Conservation (phyloP, 495 filamentous ascomycete genomes). For the Penicillium lividum region DNA sequence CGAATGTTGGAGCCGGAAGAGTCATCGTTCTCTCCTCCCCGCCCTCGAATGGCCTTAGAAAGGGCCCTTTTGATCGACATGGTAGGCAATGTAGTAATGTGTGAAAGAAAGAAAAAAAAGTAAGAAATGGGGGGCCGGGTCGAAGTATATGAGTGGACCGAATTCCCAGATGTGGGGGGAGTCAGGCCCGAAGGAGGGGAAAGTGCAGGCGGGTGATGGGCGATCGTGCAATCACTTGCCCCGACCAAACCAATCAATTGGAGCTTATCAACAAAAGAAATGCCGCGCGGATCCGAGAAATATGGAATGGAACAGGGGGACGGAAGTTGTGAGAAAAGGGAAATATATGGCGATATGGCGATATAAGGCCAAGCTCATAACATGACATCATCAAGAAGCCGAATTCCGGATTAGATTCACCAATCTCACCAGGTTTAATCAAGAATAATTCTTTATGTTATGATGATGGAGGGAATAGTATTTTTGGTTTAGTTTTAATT, state of each 20-base stretch:
- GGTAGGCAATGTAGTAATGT: conserved; percentile 13
- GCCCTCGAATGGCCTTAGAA: conserved; percentile 41
- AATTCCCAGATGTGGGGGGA: conserved; percentile 6
- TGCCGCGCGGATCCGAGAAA: neutral
- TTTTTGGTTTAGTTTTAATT: neutral
- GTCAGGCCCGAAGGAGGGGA: neutral
- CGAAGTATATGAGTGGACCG: neutral
- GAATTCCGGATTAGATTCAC: neutral
- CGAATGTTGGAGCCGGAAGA: conserved; percentile 23
- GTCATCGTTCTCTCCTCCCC: conserved; percentile 27
- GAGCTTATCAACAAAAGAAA: neutral
- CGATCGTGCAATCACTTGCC: neutral
- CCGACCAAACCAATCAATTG: neutral
- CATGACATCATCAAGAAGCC: neutral
- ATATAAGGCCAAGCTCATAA: neutral
- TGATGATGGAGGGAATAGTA: neutral
- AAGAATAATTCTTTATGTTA: neutral
- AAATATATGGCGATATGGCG: too few relatives aligned
- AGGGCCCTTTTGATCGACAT: conserved; percentile 52
- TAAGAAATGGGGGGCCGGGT: neutral
- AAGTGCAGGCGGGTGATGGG: neutral
- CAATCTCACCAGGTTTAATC: neutral
- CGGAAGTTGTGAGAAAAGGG: too few relatives aligned
- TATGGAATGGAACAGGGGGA: neutral
- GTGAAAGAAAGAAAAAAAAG: conserved; percentile 1